A percentile compares a stretch with the other conserved stretches of the same genome.
phyloP scores from a whole-genome alignment of 768 basidiomycete genomes.

The Gloeopeniophorella convolvens region DNA sequence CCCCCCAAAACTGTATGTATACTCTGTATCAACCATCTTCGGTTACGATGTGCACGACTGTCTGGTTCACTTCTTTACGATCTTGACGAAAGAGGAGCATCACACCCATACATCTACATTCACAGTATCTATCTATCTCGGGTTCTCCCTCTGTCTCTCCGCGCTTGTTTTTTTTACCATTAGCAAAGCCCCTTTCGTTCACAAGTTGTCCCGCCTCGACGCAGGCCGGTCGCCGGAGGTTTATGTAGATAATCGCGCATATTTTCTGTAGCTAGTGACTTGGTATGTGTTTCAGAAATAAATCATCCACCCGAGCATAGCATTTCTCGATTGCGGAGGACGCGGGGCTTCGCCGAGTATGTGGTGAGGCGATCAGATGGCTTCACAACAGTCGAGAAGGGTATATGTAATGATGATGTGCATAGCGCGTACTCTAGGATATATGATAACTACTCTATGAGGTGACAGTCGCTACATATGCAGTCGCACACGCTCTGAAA shows the following conservation, averaged over 20 bases:
- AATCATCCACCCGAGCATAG: neutral
- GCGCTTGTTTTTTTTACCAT: neutral
- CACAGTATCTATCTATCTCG: conserved; percentile 11
- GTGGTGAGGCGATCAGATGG: too few relatives aligned
- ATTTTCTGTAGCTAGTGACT: conserved; percentile 15
- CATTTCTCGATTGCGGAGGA: too few relatives aligned
- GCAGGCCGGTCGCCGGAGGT: conserved; percentile 1
- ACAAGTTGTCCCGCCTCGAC: neutral
- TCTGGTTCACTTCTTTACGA: too few relatives aligned
- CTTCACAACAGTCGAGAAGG: too few relatives aligned
- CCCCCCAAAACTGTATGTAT: conserved; percentile 15
- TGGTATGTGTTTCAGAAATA: conserved; percentile 9
- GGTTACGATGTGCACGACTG: conserved; percentile 15
- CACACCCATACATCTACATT: conserved; percentile 17
- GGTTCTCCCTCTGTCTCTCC: neutral
- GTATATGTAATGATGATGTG: too few relatives aligned
- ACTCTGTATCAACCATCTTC: conserved; percentile 15
- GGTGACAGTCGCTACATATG: too few relatives aligned
- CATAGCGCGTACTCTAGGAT: too few relatives aligned
- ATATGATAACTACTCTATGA: too few relatives aligned
- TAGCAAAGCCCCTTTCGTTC: conserved; percentile 1
- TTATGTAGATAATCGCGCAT: conserved; percentile 15
- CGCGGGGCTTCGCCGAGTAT: too few relatives aligned
- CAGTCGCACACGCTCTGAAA: too few relatives aligned
- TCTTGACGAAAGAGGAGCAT: conserved; percentile 18